Evolutionary conservation across 148 eudicot species (phyloP).

Genomic region (Vaccinium corymbosum): DNA sequence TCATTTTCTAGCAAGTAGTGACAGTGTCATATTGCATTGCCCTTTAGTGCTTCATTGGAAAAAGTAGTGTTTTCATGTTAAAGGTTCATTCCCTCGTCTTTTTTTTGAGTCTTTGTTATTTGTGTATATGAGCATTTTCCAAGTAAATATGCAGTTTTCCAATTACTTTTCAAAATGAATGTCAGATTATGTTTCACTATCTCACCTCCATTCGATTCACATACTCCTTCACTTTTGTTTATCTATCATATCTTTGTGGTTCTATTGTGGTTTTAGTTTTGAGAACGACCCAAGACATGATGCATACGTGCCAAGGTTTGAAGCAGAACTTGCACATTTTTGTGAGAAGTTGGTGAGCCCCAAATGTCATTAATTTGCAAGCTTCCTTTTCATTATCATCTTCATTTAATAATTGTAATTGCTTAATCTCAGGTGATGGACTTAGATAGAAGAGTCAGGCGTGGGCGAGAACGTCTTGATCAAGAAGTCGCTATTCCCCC

Average conservation of each 20-base stretch:
- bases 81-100: not conserved
- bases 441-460: conserved; percentile 84
- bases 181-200: not conserved
- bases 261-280: conserved; percentile 49
- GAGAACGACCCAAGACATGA: conserved; percentile 90
- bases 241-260: not conserved
- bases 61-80: not conserved
- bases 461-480: conserved; percentile 90
- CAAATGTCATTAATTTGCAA: not conserved
- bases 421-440: conserved; percentile 60
- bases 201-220: not conserved
- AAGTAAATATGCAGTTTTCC: not conserved
- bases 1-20: not conserved
- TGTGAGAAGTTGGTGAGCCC: conserved; percentile 88
- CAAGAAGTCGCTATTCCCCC: conserved; percentile 88
- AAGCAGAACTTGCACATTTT: conserved; percentile 84
- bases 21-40: not conserved
- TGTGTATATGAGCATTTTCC: not conserved
- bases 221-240: not conserved
- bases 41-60: not conserved
- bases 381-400: not conserved
- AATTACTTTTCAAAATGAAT: not conserved
- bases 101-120: not conserved
- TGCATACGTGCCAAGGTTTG: conserved; percentile 79
- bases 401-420: not conserved